Evolutionary conservation across 164 flowering plant species (phyloP).

Genomic region (grape (Vitis vinifera)): DNA sequence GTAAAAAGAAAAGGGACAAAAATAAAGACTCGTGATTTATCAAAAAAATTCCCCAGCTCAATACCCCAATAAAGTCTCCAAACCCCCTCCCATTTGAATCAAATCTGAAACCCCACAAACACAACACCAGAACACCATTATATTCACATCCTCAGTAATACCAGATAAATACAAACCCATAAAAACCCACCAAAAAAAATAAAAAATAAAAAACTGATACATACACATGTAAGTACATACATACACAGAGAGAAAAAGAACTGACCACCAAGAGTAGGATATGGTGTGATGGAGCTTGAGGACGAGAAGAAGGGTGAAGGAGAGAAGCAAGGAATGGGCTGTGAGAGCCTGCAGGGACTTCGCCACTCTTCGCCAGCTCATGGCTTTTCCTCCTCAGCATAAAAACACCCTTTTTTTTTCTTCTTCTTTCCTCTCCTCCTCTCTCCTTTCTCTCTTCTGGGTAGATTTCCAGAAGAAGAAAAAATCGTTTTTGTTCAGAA

Average conservation of each 20-base stretch:
- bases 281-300: constrained; percentile 64
- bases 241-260: constrained; percentile 2
- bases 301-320: constrained; percentile 73
- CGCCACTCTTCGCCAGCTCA: constrained; percentile 78
- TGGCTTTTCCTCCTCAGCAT: constrained; percentile 13
- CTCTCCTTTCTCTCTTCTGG: background rate
- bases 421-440: constrained; percentile 10
- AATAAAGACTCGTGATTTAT: no score
- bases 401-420: background rate
- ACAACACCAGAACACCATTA: no score
- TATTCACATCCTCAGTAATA: no score
- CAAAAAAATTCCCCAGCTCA: no score
- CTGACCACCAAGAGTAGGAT: constrained; percentile 83
- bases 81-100: no score
- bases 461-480: no score
- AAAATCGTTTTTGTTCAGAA: background rate
- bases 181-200: background rate
- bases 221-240: no score
- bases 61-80: no score
- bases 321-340: constrained; percentile 65
- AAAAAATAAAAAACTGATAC: background rate
- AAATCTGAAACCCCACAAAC: no score
- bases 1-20: no score
- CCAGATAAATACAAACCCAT: background rate
- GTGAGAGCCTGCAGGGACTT: constrained; percentile 63